phyloP scores from a whole-genome alignment of 768 basidiomycete species.

The Kwoniella heveanensis region DNA sequence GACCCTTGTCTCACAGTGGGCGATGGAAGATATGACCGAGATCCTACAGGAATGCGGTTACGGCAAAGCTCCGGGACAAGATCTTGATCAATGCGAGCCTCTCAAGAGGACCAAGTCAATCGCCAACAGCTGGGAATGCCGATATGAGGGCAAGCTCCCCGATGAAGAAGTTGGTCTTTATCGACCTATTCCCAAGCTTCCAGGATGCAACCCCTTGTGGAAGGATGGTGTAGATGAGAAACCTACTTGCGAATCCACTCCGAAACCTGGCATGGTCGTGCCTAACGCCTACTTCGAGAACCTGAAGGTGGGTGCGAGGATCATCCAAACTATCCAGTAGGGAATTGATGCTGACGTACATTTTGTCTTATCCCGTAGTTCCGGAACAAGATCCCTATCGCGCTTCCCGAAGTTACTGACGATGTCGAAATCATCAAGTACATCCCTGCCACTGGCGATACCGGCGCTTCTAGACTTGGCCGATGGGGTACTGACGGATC shows the following conservation, averaged over 20 bases:
- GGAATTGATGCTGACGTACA: not conserved
- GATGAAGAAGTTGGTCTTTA: slow-evolving; percentile 47
- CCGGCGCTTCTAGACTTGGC: slow-evolving; percentile 19
- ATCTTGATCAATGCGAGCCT: slow-evolving; percentile 31
- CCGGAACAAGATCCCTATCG: slow-evolving; percentile 28
- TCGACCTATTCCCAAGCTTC: slow-evolving; percentile 34
- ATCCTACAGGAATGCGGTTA: slow-evolving; percentile 38
- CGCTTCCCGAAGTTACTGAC: slow-evolving; percentile 15
- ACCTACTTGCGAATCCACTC: slow-evolving; percentile 23
- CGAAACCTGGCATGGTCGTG: slow-evolving; percentile 24
- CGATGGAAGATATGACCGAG: slow-evolving; percentile 20
- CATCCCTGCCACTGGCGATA: slow-evolving; percentile 26
- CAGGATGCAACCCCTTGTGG: slow-evolving; percentile 51
- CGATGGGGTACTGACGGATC: slow-evolving; percentile 31
- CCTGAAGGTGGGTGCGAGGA: slow-evolving; percentile 35
- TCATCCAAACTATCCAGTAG: too few relatives aligned
- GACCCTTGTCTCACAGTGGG: slow-evolving; percentile 33
- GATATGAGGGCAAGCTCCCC: slow-evolving; percentile 39
- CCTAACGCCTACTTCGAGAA: slow-evolving; percentile 43
- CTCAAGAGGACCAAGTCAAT: slow-evolving; percentile 24
- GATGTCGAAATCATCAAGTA: slow-evolving; percentile 3
- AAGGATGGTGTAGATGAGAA: slow-evolving; percentile 22
- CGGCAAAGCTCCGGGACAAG: slow-evolving; percentile 35
- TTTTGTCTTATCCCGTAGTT: slow-evolving; percentile 10
- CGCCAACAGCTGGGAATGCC: slow-evolving; percentile 25